Base-by-base conservation (phyloP, 139 green algal species). In the Micromonas commoda region DNA sequence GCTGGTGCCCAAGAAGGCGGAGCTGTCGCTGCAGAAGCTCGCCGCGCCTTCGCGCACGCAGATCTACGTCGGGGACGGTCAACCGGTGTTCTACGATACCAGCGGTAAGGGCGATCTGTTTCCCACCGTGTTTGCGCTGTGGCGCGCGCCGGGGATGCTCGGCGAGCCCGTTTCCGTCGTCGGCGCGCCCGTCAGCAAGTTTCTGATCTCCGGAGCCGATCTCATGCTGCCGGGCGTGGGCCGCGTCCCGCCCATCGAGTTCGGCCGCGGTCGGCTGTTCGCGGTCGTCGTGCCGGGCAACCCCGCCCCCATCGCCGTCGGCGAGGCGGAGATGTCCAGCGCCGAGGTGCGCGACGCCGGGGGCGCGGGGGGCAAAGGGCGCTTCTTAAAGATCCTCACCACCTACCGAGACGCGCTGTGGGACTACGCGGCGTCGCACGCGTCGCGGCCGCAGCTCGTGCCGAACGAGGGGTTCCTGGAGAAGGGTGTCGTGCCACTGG, bases 401-500 rank as follows among this genome's bases (percentile, higher is more conserved):
- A 82, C 82, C 39, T 83, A 80, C 61, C 26, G 77, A 26, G 81
- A 85, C 64, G 57, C 57, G 0, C 51, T 85, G 13, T 85, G 81
- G 81, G 61, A 69, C 26, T 6, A 32, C 26, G 61, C 26, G 26
- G 61, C 45, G 45, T 57, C 45, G 45, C 45, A 69, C 9, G 5
- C n/a, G 61, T 69, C 61, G 61, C 61, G 61, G 61, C 61, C 61
- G 45, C 9, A 9, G 45, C 45, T 57, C 45, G 45, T 16, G 45
- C 45, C 45, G 61, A 31, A 69, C 61, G 61, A 9, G 61, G 28
- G 61, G 26, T 69, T 69, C 61, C 5, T 5, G 26, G 24, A 37
- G 26, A 33, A 69, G 61, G 26, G 6, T 5, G 61, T 69, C 9
- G 16, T 19, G 5, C 9, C 61, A 6, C 5, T 69, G 26, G 61